A percentile compares a stretch with the other conserved stretches of the same genome.
Evolutionary conservation across 1,284 basidiomycete species (phyloP).

Genomic region (Leccinum fallax): DNA sequence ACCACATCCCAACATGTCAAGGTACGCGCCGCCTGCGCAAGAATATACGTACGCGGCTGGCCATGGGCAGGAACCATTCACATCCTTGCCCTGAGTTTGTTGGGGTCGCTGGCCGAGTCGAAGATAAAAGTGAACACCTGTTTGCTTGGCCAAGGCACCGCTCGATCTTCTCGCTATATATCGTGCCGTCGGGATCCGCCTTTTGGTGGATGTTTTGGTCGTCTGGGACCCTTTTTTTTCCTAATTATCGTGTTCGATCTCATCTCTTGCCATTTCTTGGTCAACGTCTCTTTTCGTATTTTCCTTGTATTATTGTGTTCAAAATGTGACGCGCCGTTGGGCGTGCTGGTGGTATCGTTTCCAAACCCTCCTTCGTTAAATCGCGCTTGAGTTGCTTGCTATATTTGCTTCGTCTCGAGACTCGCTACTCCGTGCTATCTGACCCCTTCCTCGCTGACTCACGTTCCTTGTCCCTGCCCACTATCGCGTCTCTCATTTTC

Average conservation of each 20-base stretch:
- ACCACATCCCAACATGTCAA: conserved; percentile 16
- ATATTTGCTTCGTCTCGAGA: conserved; percentile 15
- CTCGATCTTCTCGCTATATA: conserved; percentile 11
- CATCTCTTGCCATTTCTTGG: conserved; percentile 23
- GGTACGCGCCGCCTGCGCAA: conserved; percentile 20
- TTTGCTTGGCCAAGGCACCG: background rate
- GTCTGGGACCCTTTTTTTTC: background rate
- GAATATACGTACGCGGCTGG: conserved; percentile 28
- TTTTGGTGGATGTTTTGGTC: conserved; percentile 14
- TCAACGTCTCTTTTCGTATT: conserved; percentile 7
- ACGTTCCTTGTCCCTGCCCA: conserved; percentile 9
- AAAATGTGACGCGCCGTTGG: conserved; percentile 17
- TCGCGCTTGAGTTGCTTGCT: background rate
- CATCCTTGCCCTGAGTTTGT: conserved; percentile 19
- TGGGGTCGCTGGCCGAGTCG: background rate
- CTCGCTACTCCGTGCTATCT: conserved; percentile 14
- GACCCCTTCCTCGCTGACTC: conserved; percentile 6
- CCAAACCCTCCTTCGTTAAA: background rate
- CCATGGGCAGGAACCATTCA: conserved; percentile 31
- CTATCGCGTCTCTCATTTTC: conserved; percentile 1
- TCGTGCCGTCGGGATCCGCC: conserved; percentile 6
- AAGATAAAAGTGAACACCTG: background rate
- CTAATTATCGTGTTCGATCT: conserved; percentile 5
- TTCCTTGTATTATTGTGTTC: conserved; percentile 16
- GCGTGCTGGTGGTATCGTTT: conserved; percentile 12